phyloP scores from a whole-genome alignment of 2,329 filamentous ascomycete species.

The Cytospora paraplurivora region DNA sequence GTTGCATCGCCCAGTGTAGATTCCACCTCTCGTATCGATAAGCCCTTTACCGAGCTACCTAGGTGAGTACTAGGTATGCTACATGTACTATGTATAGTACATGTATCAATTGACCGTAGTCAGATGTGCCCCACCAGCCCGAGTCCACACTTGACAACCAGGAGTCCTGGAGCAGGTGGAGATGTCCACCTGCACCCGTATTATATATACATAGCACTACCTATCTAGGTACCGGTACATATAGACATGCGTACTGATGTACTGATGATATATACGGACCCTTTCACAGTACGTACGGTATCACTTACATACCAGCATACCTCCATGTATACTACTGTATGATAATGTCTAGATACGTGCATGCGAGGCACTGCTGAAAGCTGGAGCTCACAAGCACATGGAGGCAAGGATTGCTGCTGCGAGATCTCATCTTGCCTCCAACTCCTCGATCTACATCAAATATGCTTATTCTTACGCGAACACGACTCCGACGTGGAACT shows the following conservation, averaged over 20 bases:
- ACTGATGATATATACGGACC: too few relatives aligned
- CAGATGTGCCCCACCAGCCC: not conserved
- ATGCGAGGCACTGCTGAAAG: too few relatives aligned
- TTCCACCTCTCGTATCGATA: slow-evolving; percentile 27
- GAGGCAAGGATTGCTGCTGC: slow-evolving; percentile 1
- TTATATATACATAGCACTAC: not conserved
- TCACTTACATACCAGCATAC: too few relatives aligned
- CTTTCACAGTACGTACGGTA: too few relatives aligned
- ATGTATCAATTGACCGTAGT: not conserved
- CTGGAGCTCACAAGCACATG: slow-evolving; percentile 2
- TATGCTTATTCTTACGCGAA: not conserved
- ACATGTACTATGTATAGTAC: too few relatives aligned
- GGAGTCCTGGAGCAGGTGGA: too few relatives aligned
- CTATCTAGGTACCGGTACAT: not conserved
- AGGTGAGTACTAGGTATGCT: not conserved
- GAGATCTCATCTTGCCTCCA: not conserved
- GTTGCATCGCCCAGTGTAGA: not conserved
- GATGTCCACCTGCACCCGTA: not conserved
- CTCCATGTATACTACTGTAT: too few relatives aligned
- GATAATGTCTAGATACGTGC: too few relatives aligned
- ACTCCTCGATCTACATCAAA: not conserved
- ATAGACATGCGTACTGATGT: too few relatives aligned
- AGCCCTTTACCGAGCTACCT: not conserved
- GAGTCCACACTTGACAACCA: not conserved
- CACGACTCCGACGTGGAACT: not conserved